A percentile compares a stretch with the other conserved stretches of the same genome.
phyloP scores from a whole-genome alignment of 371 early-diverging fungal genomes.

The Gilbertella persicaria region DNA sequence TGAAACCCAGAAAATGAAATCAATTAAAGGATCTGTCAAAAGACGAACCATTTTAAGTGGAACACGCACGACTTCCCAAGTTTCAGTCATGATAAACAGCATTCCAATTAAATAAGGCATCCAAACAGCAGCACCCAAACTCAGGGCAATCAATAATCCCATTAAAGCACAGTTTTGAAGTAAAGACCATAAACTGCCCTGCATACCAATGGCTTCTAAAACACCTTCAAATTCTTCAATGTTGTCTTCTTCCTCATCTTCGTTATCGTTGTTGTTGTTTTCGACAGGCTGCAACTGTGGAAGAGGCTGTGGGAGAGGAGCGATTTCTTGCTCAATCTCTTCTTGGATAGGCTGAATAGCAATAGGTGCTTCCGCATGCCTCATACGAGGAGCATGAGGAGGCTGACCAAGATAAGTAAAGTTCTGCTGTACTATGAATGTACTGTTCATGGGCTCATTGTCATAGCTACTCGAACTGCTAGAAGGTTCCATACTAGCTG shows the following conservation, averaged over 20 bases:
- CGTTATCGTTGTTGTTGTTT: conserved; percentile 24
- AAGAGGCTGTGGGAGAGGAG: background rate
- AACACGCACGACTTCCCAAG: conserved; percentile 35
- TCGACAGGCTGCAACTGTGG: conserved; percentile 3
- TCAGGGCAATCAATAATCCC: conserved; percentile 68
- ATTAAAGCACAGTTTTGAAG: conserved; percentile 82
- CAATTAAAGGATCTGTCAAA: conserved; percentile 59
- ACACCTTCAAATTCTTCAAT: conserved; percentile 81
- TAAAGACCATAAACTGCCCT: conserved; percentile 76
- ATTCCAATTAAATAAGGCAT: conserved; percentile 76
- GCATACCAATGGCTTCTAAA: conserved; percentile 87
- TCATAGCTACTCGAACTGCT: conserved; percentile 4
- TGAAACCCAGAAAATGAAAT: conserved; percentile 45
- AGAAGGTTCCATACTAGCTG: conserved; percentile 15
- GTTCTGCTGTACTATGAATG: too few relatives aligned
- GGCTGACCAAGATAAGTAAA: conserved; percentile 3
- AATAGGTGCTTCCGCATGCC: conserved; percentile 20
- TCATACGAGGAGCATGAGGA: conserved; percentile 17
- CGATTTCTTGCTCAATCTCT: conserved; percentile 12
- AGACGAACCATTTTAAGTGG: conserved; percentile 49
- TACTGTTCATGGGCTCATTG: too few relatives aligned
- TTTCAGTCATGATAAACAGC: conserved; percentile 34
- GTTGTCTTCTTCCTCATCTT: conserved; percentile 53
- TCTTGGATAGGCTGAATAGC: conserved; percentile 10
- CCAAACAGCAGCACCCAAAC: conserved; percentile 74